These are phyloP conservation scores for Phoenix dactylifera DNA, from an alignment of 176 grass and related monocot genomes.

Conservation along the genomic window DNA sequence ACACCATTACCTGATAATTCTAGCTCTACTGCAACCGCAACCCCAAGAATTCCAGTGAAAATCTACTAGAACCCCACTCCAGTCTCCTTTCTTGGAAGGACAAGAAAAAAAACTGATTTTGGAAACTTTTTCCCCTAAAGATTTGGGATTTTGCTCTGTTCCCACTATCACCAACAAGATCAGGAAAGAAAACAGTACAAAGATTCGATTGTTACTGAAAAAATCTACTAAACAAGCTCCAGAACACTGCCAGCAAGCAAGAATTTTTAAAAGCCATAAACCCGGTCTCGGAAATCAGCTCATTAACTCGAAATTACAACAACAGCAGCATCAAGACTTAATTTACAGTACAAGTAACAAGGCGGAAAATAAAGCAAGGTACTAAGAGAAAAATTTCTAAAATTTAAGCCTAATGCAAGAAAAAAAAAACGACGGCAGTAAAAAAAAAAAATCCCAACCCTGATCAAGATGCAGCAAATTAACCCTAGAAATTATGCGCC, in stretches of 20 bases:
- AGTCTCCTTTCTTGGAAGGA: too few relatives aligned
- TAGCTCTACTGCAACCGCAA: constrained; percentile 4
- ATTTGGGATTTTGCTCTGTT: background rate
- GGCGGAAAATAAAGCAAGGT: constrained; percentile 12
- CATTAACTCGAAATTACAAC: constrained; percentile 11
- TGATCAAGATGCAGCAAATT: constrained; percentile 9
- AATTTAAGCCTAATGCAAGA: constrained; percentile 1
- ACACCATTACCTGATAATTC: constrained; percentile 19
- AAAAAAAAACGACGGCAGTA: constrained; percentile 5
- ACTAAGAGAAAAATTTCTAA: background rate
- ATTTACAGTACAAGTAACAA: constrained; percentile 25
- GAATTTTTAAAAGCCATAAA: constrained; percentile 37
- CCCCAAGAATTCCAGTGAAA: constrained; percentile 2
- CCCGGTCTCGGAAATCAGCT: constrained; percentile 20
- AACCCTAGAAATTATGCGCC: constrained; percentile 8
- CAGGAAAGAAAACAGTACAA: too few relatives aligned
- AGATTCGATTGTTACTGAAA: constrained; percentile 8
- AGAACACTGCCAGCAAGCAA: constrained; percentile 10
- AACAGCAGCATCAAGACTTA: constrained; percentile 19
- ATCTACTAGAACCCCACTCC: too few relatives aligned
- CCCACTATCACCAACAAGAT: too few relatives aligned
- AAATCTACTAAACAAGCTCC: constrained; percentile 26
- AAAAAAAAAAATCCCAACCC: constrained; percentile 10
- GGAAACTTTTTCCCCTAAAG: background rate
- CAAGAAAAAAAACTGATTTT: too few relatives aligned